Evolutionary conservation across 768 basidiomycete genomes (phyloP), one percentile per base, ranked within the genome.

Genomic region (Suillus spraguei): DNA sequence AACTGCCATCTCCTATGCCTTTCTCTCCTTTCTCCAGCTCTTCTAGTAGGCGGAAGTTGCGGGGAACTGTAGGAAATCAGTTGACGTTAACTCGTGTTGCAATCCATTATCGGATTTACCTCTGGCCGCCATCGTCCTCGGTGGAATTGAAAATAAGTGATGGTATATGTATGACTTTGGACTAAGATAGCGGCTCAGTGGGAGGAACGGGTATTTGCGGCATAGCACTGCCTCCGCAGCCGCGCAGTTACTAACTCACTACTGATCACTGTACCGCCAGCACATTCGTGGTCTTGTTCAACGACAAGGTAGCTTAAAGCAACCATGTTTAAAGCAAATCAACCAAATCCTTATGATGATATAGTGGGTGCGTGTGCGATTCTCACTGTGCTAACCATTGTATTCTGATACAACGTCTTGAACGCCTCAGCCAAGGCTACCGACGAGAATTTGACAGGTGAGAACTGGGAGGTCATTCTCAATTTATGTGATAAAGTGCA

Each of bases 21-120:
- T 99, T 99, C 84, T 99, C 97, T 72, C 97, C 97, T 79, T 99
- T 98, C 78, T 99, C 97, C 67, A 99, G 91, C 81, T 99, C 97
- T 74, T 97, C 97, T 44, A 99, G 87, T 24, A 99, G 87, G 58
- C 93, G 87, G 82, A 99, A 99, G 80, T 96, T 98, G 73, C 97
- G 86, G 33, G 97, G 97, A 66, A 99, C 97, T 98, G 72, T 36
- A 17, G n/a, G 20, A n/a, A 33, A 28, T 66, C 14, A 67, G 65
- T 47, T 47, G 7, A 7, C 3, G 63, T 46, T 50, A 6, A 5
- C 10, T 17, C 1, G 33, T 54, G 41, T 9, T 20, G 50, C 44
- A 3, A 55, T 44, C n/a, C 2, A 39, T 28, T 53, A 62, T 65
- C 35, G 41, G 71, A 68, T 68, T 64, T 72, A 87, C 87, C 74